These are phyloP conservation scores for Phaeophleospora eucalypticola DNA, from an alignment of 2,329 filamentous ascomycete species.

Conservation along the genomic window DNA sequence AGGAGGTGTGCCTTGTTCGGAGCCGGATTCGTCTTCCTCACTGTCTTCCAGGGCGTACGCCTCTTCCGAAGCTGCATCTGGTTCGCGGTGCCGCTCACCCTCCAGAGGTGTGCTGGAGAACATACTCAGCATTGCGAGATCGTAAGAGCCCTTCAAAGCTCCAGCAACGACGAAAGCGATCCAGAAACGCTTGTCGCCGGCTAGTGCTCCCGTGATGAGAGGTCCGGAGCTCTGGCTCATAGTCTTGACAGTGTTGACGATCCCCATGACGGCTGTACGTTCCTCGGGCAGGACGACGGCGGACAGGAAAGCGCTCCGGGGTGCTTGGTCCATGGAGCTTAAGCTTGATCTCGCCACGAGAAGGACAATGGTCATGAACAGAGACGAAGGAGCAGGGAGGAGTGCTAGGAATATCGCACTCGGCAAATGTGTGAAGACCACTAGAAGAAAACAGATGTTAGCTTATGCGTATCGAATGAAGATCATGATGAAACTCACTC, in stretches of 20 bases:
- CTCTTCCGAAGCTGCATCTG: not conserved
- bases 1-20: too few relatives aligned
- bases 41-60: not conserved
- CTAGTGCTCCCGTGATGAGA: constrained; percentile 60
- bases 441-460: constrained; percentile 5
- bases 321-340: constrained; percentile 67
- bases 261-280: constrained; percentile 67
- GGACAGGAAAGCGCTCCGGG: constrained; percentile 65
- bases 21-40: not conserved
- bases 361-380: constrained; percentile 55
- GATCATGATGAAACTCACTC: constrained; percentile 52
- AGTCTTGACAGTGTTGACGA: constrained; percentile 67
- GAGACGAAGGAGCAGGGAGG: constrained; percentile 54
- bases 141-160: constrained; percentile 53
- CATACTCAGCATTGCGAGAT: constrained; percentile 30
- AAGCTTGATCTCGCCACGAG: constrained; percentile 59
- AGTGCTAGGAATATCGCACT: constrained; percentile 60
- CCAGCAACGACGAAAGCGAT: constrained; percentile 62
- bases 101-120: constrained; percentile 21
- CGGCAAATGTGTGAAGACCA: constrained; percentile 63
- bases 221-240: constrained; percentile 59
- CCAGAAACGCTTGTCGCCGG: constrained; percentile 55
- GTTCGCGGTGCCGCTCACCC: not conserved
- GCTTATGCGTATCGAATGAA: not conserved
- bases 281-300: constrained; percentile 61